A percentile compares a stretch with the other conserved stretches of the same genome.
Conservation (phyloP, 2,329 filamentous ascomycete genomes). For the Dothiorella sarmentorum region DNA sequence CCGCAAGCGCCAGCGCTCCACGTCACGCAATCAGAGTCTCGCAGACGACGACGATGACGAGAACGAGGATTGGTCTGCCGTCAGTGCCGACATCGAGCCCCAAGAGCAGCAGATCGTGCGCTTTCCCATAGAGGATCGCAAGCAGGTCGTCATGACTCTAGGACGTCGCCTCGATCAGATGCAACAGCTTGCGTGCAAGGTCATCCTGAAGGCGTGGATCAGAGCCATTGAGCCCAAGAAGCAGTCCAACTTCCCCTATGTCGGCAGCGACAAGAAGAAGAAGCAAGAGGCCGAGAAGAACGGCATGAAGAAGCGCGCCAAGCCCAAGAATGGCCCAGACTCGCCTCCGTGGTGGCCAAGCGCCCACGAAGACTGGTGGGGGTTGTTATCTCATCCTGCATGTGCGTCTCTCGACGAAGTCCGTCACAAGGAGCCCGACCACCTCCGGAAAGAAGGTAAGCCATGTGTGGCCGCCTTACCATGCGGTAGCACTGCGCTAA, state of each 20-base stretch:
- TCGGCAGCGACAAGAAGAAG: constrained; percentile 58
- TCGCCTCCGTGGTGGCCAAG: constrained; percentile 36
- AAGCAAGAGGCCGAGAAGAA: constrained; percentile 2
- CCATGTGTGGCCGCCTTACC: not conserved
- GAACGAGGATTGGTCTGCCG: constrained; percentile 13
- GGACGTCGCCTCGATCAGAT: constrained; percentile 56
- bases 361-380: constrained; percentile 9
- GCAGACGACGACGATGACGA: constrained; percentile 16
- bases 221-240: constrained; percentile 74
- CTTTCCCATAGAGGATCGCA: constrained; percentile 11
- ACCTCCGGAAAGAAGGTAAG: constrained; percentile 63
- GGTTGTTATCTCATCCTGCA: constrained; percentile 1
- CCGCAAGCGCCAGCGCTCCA: constrained; percentile 17
- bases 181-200: constrained; percentile 69
- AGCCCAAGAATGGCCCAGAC: constrained; percentile 43
- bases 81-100: constrained; percentile 5
- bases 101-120: not conserved
- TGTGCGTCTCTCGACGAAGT: constrained; percentile 38
- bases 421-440: constrained; percentile 70
- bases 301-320: constrained; percentile 5
- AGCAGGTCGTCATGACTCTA: not conserved
- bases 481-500: not conserved
- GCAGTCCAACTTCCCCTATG: constrained; percentile 71
- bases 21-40: constrained; percentile 17
- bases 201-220: constrained; percentile 72